phyloP scores from a whole-genome alignment of 129 eudicot species.

The Erigeron canadensis region DNA sequence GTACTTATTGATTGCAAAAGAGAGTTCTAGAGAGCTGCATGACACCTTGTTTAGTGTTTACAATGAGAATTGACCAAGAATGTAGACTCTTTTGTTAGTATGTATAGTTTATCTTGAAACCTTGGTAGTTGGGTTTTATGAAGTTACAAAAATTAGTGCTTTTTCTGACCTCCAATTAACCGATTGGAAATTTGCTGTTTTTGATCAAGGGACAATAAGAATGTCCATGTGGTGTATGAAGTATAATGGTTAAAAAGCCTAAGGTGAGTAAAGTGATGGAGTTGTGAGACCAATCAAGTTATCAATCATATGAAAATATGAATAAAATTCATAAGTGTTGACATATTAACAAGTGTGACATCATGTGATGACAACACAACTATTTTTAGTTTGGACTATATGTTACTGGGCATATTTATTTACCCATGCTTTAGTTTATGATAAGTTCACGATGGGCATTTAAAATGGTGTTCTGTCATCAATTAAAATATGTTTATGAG shows the following conservation, averaged over 20 bases:
- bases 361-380: not conserved
- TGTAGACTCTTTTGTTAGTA: not conserved
- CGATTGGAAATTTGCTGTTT: not conserved
- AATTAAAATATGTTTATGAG: not conserved
- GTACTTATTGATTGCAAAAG: not conserved
- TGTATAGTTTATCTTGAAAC: not conserved
- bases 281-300: not conserved
- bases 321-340: not conserved
- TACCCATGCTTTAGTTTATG: not conserved
- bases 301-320: not conserved
- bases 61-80: not conserved
- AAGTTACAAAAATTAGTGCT: not conserved
- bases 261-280: not conserved
- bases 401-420: not conserved
- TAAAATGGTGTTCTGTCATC: not conserved
- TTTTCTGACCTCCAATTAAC: not conserved
- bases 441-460: not conserved
- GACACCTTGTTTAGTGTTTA: not conserved
- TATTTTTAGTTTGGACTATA: not conserved
- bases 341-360: conserved; percentile 1
- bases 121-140: not conserved
- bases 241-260: not conserved
- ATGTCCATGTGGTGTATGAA: not conserved
- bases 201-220: not conserved
- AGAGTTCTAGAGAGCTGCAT: not conserved